Conservation (phyloP, 305 asterid genomes). For the Lippia alba region DNA sequence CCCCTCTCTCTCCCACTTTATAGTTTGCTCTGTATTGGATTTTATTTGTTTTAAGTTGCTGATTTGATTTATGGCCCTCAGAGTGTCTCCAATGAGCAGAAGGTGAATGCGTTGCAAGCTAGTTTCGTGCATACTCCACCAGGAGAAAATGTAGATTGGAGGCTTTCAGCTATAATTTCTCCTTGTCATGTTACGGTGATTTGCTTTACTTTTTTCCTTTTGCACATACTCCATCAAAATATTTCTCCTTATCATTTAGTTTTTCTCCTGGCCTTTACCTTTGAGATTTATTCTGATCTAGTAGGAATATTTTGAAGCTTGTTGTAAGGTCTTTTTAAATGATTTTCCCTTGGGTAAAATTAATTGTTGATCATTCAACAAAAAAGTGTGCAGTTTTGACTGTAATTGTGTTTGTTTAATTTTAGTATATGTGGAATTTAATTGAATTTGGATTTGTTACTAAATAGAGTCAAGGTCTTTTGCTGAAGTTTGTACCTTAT, state of each 20-base stretch:
- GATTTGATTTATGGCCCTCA: slow-evolving; percentile 46
- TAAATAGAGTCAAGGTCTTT: background rate
- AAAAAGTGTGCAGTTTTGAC: slow-evolving; percentile 12
- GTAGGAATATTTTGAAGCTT: slow-evolving; percentile 10
- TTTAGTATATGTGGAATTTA: slow-evolving; percentile 2
- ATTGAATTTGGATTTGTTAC: slow-evolving; percentile 1
- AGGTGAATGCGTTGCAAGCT: slow-evolving; percentile 95
- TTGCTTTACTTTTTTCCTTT: slow-evolving; percentile 34
- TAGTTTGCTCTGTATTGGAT: slow-evolving; percentile 26
- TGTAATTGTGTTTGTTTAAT: background rate
- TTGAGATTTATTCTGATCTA: slow-evolving; percentile 25
- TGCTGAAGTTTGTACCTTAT: background rate
- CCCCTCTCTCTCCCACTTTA: background rate
- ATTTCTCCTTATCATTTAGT: slow-evolving; percentile 17
- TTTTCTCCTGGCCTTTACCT: slow-evolving; percentile 16
- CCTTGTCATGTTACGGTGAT: slow-evolving; percentile 97
- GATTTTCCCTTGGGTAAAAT: slow-evolving; percentile 16
- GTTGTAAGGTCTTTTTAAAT: slow-evolving; percentile 15
- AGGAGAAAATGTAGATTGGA: slow-evolving; percentile 96
- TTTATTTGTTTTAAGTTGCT: slow-evolving; percentile 33
- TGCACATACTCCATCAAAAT: slow-evolving; percentile 2
- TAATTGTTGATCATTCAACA: slow-evolving; percentile 13
- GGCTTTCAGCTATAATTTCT: slow-evolving; percentile 93
- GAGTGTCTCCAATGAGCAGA: slow-evolving; percentile 92
- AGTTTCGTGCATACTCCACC: slow-evolving; percentile 87